Base-by-base conservation (phyloP, 345 rosid species). In the Dimocarpus longan region DNA sequence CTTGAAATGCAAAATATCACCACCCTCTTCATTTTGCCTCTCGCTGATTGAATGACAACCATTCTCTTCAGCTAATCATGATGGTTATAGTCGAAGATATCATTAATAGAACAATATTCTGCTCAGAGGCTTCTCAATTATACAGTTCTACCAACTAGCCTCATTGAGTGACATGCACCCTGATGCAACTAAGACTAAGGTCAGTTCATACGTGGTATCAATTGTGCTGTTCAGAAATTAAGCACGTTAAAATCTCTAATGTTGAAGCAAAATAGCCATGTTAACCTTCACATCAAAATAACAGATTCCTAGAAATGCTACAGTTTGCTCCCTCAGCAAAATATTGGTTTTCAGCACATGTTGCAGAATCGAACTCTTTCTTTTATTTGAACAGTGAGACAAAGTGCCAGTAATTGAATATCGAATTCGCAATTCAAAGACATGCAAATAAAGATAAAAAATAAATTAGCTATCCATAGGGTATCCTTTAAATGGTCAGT, bases 371-470 rank as follows among this genome's bases (percentile, higher is more conserved):
- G 28, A 72, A 65, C 44, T 79, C 54, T 76, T 65, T 66, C 67
- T 77, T 48, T 65, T 42, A 32, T 24, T 39, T 48, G 42, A 48
- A 72, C 71, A 66, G 12, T 39, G 42, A 21, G 39, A 22, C 37
- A 40, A 71, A 48, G 72, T 66, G 66, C 81, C 73, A 65, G 73
- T 67, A 78, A 71, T 8, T 37, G 24, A 65, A 71, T 66, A 73
- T 42, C 68, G 28, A 79, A 19, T 43, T 52, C 16, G 48, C 26
- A 73, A 24, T 79, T 79, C 26, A 66, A 71, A 66, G 67, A 43
- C 42, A 52, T 39, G 54, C 67, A 39, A 66, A 40, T 40, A 73
- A 5, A 3, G 26, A 42, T 13, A 16, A 62, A 66, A 16, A 40
- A 62, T 16, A 65, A 66, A 22, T 57, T 73, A 73, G 52, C 74